Evolutionary conservation across 306 rosid species (phyloP).

Genomic region (Cucurbita argyrosperma): DNA sequence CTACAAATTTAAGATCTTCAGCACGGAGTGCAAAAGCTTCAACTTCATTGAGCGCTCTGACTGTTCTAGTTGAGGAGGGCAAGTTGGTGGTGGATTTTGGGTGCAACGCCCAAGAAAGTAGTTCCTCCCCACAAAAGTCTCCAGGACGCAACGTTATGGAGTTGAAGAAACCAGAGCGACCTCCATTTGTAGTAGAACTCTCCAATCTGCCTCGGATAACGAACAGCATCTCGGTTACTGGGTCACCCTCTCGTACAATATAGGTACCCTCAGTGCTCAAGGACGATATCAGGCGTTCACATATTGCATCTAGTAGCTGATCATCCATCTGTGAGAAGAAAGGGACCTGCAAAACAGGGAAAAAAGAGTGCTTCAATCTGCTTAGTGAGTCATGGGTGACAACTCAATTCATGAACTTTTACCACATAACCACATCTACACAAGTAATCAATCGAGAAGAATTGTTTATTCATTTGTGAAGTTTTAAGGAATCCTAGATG

Average conservation of each 20-base stretch:
- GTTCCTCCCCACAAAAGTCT: conserved; percentile 94
- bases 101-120: conserved; percentile 89
- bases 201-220: conserved; percentile 81
- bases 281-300: conserved; percentile 84
- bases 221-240: conserved; percentile 85
- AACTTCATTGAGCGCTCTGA: conserved; percentile 57
- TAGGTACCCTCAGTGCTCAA: conserved; percentile 79
- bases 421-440: background rate
- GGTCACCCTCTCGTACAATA: conserved; percentile 94
- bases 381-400: background rate
- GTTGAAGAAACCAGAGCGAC: conserved; percentile 88
- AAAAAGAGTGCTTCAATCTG: conserved; percentile 4
- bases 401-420: background rate
- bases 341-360: conserved; percentile 52
- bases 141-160: conserved; percentile 78
- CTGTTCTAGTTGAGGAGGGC: conserved; percentile 91
- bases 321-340: conserved; percentile 98
- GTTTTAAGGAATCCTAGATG: background rate
- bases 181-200: conserved; percentile 91
- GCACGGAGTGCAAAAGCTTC: conserved; percentile 94
- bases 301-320: conserved; percentile 91
- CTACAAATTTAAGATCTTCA: conserved; percentile 92
- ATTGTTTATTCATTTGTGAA: background rate
- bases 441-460: background rate
- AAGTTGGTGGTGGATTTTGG: conserved; percentile 71